phyloP scores from a whole-genome alignment of 75 land plant genomes.

The Pseudotsuga menziesii region DNA sequence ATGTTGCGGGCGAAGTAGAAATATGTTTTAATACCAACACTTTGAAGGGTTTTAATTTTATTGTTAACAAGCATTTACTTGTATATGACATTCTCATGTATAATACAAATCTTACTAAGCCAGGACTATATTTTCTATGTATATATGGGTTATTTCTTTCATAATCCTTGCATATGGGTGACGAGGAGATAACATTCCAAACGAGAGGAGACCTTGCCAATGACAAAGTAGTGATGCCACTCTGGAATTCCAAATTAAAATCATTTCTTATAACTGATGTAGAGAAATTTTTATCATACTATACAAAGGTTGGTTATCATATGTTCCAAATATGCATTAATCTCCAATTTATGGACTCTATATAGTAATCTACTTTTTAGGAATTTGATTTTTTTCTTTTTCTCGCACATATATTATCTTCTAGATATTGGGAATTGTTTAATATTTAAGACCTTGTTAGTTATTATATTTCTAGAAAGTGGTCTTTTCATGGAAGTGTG shows the following conservation, averaged over 20 bases:
- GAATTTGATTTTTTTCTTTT: too few species aligned
- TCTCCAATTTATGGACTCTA: too few species aligned
- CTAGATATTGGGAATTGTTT: too few species aligned
- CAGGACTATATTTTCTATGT: background rate
- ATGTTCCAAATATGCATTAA: background rate
- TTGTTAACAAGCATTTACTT: too few species aligned
- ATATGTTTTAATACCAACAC: too few species aligned
- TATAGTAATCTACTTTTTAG: too few species aligned
- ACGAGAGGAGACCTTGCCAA: conserved; percentile 36
- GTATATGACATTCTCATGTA: too few species aligned
- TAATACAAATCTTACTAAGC: background rate
- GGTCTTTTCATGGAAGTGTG: conserved; percentile 15
- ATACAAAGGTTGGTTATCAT: conserved; percentile 38
- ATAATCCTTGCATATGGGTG: conserved; percentile 35
- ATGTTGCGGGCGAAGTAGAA: too few species aligned
- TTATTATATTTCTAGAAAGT: background rate
- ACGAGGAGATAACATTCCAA: conserved; percentile 43
- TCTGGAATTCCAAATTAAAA: conserved; percentile 43
- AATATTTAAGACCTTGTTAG: too few species aligned
- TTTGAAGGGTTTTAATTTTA: too few species aligned
- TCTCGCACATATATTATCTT: too few species aligned
- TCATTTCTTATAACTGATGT: conserved; percentile 47
- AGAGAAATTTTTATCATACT: conserved; percentile 50
- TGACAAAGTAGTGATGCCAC: conserved; percentile 30
- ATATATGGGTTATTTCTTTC: background rate